These are phyloP conservation scores for Nothopassalora personata DNA, from an alignment of 2,329 filamentous ascomycete genomes.

Conservation along the genomic window DNA sequence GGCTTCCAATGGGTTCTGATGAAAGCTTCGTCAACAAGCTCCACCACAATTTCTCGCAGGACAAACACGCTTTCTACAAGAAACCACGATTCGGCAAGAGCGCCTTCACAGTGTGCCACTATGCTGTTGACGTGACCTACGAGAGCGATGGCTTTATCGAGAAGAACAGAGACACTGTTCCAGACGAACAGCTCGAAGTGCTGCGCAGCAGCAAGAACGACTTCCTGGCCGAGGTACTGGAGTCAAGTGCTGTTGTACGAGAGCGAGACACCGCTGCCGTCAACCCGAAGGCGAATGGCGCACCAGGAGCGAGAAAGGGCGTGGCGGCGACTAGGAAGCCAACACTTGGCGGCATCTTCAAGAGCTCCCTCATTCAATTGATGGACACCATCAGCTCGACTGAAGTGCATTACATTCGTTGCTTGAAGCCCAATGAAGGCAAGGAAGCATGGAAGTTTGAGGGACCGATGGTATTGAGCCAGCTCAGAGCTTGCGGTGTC, in stretches of 20 bases:
- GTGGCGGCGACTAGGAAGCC: constrained; percentile 94
- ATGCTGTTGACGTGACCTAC: constrained; percentile 95
- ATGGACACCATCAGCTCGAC: constrained; percentile 98
- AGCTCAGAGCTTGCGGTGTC: constrained; percentile 96
- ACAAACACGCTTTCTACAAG: constrained; percentile 97
- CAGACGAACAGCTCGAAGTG: constrained; percentile 95
- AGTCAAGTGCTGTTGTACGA: constrained; percentile 76
- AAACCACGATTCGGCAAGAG: constrained; percentile 98
- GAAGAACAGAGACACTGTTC: constrained; percentile 98
- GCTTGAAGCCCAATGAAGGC: constrained; percentile 97
- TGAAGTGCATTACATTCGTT: constrained; percentile 97
- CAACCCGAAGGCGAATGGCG: constrained; percentile 66
- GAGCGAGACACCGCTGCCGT: constrained; percentile 71
- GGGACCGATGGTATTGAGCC: constrained; percentile 96
- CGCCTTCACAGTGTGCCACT: constrained; percentile 96
- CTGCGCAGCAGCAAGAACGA: constrained; percentile 75
- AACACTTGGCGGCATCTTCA: constrained; percentile 96
- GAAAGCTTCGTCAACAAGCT: constrained; percentile 96
- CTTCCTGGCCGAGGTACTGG: constrained; percentile 79
- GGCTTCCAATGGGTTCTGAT: constrained; percentile 93
- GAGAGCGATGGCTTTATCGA: constrained; percentile 99
- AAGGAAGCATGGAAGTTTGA: constrained; percentile 98
- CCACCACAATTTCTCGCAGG: constrained; percentile 82
- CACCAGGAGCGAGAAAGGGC: constrained; percentile 74
- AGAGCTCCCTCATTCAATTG: constrained; percentile 93